A percentile compares a stretch with the other conserved stretches of the same genome.
Evolutionary conservation across 1,284 basidiomycete species (phyloP).

Genomic region (Cryptococcus sp.): DNA sequence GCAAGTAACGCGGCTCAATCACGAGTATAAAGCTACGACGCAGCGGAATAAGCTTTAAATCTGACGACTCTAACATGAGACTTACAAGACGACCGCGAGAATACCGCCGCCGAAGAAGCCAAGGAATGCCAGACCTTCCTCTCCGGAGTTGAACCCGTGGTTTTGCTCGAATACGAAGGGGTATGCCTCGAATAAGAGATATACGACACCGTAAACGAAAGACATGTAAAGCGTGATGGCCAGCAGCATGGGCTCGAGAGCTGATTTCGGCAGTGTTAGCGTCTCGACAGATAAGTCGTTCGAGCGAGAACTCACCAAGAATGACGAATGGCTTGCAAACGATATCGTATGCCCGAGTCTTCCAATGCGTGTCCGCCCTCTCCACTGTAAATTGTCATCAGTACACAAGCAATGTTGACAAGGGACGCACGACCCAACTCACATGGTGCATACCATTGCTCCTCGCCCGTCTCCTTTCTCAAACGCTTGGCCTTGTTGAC

Average conservation of each 20-base stretch:
- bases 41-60: background rate
- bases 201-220: conserved; percentile 52
- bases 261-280: background rate
- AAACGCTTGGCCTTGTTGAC: conserved; percentile 57
- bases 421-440: conserved; percentile 25
- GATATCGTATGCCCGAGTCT: conserved; percentile 55
- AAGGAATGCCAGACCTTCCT: conserved; percentile 57
- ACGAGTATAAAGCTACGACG: conserved; percentile 29
- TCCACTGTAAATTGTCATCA: conserved; percentile 30
- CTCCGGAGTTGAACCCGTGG: conserved; percentile 57
- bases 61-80: background rate
- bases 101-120: conserved; percentile 56
- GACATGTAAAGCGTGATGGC: conserved; percentile 68
- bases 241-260: conserved; percentile 75
- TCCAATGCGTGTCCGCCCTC: conserved; percentile 24
- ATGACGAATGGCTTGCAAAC: conserved; percentile 66
- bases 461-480: conserved; percentile 66
- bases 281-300: background rate
- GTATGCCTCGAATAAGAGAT: conserved; percentile 51
- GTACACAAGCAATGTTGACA: background rate
- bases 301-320: conserved; percentile 51
- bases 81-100: conserved; percentile 36
- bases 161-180: conserved; percentile 54
- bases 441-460: conserved; percentile 60
- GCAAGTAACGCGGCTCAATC: conserved; percentile 39